Evolutionary conservation across 2,329 filamentous ascomycete species (phyloP).

Genomic region (Rhynchosporium secalis): DNA sequence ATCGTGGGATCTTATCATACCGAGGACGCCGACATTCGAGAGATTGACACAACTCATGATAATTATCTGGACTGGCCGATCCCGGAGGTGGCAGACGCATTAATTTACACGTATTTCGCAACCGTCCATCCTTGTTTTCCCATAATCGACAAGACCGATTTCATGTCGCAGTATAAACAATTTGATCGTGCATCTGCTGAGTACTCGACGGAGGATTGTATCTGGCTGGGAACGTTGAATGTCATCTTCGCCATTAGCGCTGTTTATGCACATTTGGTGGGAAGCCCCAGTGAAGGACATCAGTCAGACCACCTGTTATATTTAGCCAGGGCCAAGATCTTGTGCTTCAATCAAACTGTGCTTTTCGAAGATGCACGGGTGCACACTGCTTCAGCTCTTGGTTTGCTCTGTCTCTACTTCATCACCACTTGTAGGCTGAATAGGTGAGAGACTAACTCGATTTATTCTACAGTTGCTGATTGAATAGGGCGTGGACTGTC

Average conservation of each 20-base stretch:
- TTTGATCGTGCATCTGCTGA: slow-evolving; percentile 17
- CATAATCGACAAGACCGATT: slow-evolving; percentile 26
- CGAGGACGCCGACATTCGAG: slow-evolving; percentile 31
- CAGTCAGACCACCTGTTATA: slow-evolving; percentile 31
- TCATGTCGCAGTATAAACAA: slow-evolving; percentile 23
- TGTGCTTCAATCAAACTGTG: slow-evolving; percentile 26
- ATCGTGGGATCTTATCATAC: slow-evolving; percentile 30
- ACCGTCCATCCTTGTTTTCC: slow-evolving; percentile 30
- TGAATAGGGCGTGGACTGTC: slow-evolving; percentile 32
- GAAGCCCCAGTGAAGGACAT: slow-evolving; percentile 13
- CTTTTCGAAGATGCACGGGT: slow-evolving; percentile 31
- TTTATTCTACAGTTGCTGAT: not conserved
- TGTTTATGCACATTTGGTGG: slow-evolving; percentile 27
- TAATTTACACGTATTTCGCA: slow-evolving; percentile 31
- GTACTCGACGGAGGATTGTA: slow-evolving; percentile 20
- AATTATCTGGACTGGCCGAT: slow-evolving; percentile 31
- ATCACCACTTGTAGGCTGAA: slow-evolving; percentile 31
- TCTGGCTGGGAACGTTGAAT: slow-evolving; percentile 33
- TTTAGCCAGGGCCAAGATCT: slow-evolving; percentile 27
- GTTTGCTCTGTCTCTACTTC: slow-evolving; percentile 33
- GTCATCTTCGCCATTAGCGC: slow-evolving; percentile 32
- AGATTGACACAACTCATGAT: slow-evolving; percentile 24
- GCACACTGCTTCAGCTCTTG: slow-evolving; percentile 25
- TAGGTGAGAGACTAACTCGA: slow-evolving; percentile 21
- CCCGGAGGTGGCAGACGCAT: slow-evolving; percentile 16